Evolutionary conservation across 352 stramenopile genomes (phyloP), one percentile per base, ranked within the genome.

Genomic region (Phytophthora litchii): DNA sequence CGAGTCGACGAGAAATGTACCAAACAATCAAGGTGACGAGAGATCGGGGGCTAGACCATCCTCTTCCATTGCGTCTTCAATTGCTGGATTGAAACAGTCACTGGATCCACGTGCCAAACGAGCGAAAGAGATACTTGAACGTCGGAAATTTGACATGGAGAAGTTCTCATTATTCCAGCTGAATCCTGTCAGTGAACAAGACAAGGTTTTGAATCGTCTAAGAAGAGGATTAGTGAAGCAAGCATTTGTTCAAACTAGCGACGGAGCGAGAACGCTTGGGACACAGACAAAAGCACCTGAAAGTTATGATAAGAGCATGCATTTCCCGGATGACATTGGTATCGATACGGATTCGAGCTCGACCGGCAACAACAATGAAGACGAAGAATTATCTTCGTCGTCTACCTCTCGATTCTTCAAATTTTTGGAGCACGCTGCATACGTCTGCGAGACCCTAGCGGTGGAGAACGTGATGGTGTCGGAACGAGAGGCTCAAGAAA

Each of bases 271-370:
- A 32, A 59, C 62, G 1, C 59, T 77, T 3, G 53, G 32, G 12
- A 87, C 74, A 12, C 80, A 90, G 59, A 90, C 80, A 9, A 86
- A 89, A 37, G 42, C 61, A 5, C 59, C 71, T 1, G 48, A 71
- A n/a, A 50, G 56, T 0, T 46, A 70, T 7, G 70, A 88, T 38
- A 77, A 83, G 31, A 70, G 64, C 27, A 92, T 89, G 80, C 76
- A 88, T 31, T 92, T 89, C 19, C 83, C 83, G 0, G 83, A 92
- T 31, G 80, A 92, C n/a, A 78, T 89, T 4, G 83, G 83, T 8
- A 54, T 87, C n/a, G 82, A 88, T 31, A 72, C 59, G 10, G 34
- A 67, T 8, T 66, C 60, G 42, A 45, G 48, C 43, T 43, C 31
- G 2, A 40, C 27, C 19, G 36, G 21, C 16, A 3, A 32, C 2